A percentile compares a stretch with the other conserved stretches of the same genome.
Conservation (phyloP, 164 flowering plant species). For the Amborella trichopoda region DNA sequence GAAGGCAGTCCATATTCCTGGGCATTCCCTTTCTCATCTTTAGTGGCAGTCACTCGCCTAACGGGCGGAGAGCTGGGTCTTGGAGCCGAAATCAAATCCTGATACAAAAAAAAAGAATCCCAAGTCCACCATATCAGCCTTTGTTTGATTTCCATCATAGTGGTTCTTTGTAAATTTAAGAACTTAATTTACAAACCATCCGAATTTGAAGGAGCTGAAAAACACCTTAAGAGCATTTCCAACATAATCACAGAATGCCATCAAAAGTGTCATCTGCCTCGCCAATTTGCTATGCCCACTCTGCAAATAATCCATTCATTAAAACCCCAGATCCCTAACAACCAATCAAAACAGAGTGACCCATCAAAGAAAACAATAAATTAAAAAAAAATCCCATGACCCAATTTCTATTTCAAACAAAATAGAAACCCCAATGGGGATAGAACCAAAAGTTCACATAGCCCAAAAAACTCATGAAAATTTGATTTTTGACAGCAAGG, state of each 20-base stretch:
- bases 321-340: too few relatives aligned
- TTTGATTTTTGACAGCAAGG: too few relatives aligned
- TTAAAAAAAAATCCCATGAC: not conserved
- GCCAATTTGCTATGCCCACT: constrained; percentile 96
- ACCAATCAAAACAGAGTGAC: too few relatives aligned
- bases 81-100: constrained; percentile 94
- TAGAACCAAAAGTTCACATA: too few relatives aligned
- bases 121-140: too few relatives aligned
- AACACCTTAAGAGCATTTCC: constrained; percentile 82
- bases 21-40: constrained; percentile 92
- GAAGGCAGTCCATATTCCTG: constrained; percentile 97
- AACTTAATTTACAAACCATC: too few relatives aligned
- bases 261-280: constrained; percentile 94
- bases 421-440: not conserved
- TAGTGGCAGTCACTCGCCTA: constrained; percentile 68
- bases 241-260: constrained; percentile 89
- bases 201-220: not conserved
- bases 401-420: not conserved
- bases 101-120: constrained; percentile 7
- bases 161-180: too few relatives aligned
- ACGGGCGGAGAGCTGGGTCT: constrained; percentile 89
- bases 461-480: too few relatives aligned
- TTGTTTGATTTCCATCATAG: too few relatives aligned
- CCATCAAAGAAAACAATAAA: not conserved
- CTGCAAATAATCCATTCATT: constrained; percentile 28